Conservation (phyloP, 495 filamentous ascomycete species). For the Elaphomyces granulatus region DNA sequence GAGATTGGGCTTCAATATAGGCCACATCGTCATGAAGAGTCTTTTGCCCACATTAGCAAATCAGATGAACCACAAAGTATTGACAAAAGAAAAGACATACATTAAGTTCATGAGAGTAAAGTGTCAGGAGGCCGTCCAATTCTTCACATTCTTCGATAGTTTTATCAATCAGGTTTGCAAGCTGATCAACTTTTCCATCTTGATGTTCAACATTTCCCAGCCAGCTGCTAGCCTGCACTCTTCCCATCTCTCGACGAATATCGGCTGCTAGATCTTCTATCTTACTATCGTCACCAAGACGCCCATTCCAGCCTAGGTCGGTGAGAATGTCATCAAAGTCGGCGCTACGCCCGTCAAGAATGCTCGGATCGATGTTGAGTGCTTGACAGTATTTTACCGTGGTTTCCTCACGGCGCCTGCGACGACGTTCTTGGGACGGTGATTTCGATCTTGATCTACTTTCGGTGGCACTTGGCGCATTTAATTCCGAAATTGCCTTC, state of each 20-base stretch:
- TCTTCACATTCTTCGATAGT: slow-evolving; percentile 91
- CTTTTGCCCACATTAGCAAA: slow-evolving; percentile 36
- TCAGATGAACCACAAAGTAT: not conserved
- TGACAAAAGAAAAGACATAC: slow-evolving; percentile 37
- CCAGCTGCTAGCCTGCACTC: slow-evolving; percentile 87
- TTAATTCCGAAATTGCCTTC: slow-evolving; percentile 21
- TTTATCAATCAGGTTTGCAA: slow-evolving; percentile 71
- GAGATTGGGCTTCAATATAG: slow-evolving; percentile 92
- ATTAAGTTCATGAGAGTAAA: slow-evolving; percentile 88
- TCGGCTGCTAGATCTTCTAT: slow-evolving; percentile 74
- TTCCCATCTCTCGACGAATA: slow-evolving; percentile 72
- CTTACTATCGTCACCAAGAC: slow-evolving; percentile 50
- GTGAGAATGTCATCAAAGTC: slow-evolving; percentile 67
- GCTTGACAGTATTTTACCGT: slow-evolving; percentile 66
- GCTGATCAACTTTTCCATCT: slow-evolving; percentile 70
- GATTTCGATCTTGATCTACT: slow-evolving; percentile 24
- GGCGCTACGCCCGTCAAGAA: slow-evolving; percentile 53
- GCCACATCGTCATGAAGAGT: slow-evolving; percentile 90
- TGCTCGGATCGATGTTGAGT: slow-evolving; percentile 53
- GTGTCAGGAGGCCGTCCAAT: slow-evolving; percentile 77
- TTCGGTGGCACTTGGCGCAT: slow-evolving; percentile 11
- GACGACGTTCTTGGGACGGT: slow-evolving; percentile 33
- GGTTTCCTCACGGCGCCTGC: slow-evolving; percentile 54
- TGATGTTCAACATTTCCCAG: slow-evolving; percentile 75
- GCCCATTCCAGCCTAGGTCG: slow-evolving; percentile 83